Percentiles rank a stretch among this genome's conserved stretches.
Evolutionary conservation across 805 yeast species (phyloP).

Genomic region (Wickerhamiella alocasiicola): DNA sequence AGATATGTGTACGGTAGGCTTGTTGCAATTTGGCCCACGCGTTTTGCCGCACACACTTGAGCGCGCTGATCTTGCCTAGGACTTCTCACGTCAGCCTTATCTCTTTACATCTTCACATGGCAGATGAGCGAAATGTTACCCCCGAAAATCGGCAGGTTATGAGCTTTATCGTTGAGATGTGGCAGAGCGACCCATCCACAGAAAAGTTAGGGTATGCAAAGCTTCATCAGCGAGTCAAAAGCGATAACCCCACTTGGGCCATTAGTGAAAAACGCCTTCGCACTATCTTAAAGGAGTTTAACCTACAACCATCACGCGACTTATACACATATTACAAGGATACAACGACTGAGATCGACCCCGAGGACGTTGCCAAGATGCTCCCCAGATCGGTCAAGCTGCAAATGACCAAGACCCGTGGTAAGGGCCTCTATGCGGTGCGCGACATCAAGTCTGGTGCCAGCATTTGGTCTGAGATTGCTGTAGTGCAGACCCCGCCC

Average conservation of each 20-base stretch:
- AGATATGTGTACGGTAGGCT: too few species aligned
- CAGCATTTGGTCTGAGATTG: conserved; percentile 48
- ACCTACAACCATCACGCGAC: conserved; percentile 35
- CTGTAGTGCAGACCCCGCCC: conserved; percentile 53
- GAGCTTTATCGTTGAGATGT: conserved; percentile 46
- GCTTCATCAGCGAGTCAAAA: conserved; percentile 39
- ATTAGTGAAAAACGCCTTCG: conserved; percentile 47
- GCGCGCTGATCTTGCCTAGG: too few species aligned
- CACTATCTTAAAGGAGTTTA: conserved; percentile 41
- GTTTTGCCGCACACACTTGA: too few species aligned
- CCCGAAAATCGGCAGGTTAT: conserved; percentile 51
- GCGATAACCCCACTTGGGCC: conserved; percentile 48
- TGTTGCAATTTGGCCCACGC: too few species aligned
- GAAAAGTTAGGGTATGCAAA: conserved; percentile 46
- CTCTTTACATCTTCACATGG: too few species aligned
- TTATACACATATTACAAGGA: conserved; percentile 40
- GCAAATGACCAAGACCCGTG: conserved; percentile 40
- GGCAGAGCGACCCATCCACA: conserved; percentile 55
- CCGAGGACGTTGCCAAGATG: conserved; percentile 25
- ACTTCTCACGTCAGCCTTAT: too few species aligned
- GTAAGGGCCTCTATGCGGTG: conserved; percentile 50
- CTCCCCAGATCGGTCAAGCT: conserved; percentile 33
- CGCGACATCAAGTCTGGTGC: conserved; percentile 37
- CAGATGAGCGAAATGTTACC: conserved; percentile 18
- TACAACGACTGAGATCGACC: conserved; percentile 40